Percentiles rank a stretch among this genome's conserved stretches.
Evolutionary conservation across 192 early-diverging fungal species (phyloP).

Genomic region (Lunasporangiospora selenospora): DNA sequence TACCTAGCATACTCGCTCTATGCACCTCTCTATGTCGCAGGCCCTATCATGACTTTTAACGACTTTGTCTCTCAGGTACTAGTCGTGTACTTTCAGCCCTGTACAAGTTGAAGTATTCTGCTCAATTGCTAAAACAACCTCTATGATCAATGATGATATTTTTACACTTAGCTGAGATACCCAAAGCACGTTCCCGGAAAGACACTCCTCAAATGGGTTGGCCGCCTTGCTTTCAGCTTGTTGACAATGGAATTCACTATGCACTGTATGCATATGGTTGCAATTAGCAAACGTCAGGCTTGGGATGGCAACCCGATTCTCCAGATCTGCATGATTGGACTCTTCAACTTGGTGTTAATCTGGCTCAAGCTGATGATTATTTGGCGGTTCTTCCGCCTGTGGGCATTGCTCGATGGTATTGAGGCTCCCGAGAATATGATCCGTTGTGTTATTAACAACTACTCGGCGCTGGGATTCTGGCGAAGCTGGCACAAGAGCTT

Average conservation of each 20-base stretch:
- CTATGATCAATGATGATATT: background rate
- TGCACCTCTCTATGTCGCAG: constrained; percentile 90
- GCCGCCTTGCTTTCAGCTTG: constrained; percentile 67
- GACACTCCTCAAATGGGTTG: constrained; percentile 60
- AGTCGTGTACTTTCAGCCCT: background rate
- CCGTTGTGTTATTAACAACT: constrained; percentile 96
- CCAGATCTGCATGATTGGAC: constrained; percentile 88
- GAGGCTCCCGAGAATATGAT: constrained; percentile 95
- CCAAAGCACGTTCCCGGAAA: constrained; percentile 52
- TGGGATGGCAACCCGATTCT: constrained; percentile 84
- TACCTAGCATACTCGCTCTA: constrained; percentile 88
- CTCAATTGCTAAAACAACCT: background rate
- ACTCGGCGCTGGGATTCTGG: constrained; percentile 95
- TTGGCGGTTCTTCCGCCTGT: constrained; percentile 97
- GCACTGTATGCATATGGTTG: constrained; percentile 89
- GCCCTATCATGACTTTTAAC: constrained; percentile 96
- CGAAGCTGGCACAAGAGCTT: constrained; percentile 94
- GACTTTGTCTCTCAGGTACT: constrained; percentile 84
- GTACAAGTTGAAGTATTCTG: background rate
- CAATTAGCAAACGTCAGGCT: constrained; percentile 85
- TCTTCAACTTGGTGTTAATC: constrained; percentile 88
- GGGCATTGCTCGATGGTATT: constrained; percentile 93
- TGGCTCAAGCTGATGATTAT: constrained; percentile 95
- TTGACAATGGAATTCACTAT: constrained; percentile 90
- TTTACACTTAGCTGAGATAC: constrained; percentile 55